Conservation (phyloP, 2,329 filamentous ascomycete species). For the Canariomyces notabilis region DNA sequence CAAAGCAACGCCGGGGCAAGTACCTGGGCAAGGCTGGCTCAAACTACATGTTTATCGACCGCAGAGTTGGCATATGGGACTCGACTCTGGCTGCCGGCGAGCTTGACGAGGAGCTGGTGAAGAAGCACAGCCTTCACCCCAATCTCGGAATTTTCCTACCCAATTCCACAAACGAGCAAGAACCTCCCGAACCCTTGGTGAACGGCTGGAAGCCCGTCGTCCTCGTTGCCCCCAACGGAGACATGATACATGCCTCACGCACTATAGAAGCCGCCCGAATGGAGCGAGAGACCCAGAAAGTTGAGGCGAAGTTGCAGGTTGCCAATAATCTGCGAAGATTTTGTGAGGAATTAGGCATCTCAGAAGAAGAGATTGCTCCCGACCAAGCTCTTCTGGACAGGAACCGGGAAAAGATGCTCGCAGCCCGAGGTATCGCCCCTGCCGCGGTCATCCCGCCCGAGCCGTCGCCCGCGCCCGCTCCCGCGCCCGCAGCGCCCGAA, state of each 20-base stretch:
- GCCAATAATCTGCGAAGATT: conserved; percentile 20
- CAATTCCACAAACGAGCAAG: conserved; percentile 35
- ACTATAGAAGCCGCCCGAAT: conserved; percentile 22
- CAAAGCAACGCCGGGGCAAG: conserved; percentile 47
- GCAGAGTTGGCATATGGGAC: conserved; percentile 49
- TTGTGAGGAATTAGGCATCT: conserved; percentile 24
- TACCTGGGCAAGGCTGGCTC: conserved; percentile 51
- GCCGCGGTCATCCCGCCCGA: conserved; percentile 4
- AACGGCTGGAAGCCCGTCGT: conserved; percentile 22
- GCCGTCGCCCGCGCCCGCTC: conserved; percentile 3
- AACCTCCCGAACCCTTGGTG: conserved; percentile 17
- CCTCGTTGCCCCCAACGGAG: conserved; percentile 19
- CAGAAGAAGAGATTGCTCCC: conserved; percentile 22
- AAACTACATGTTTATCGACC: conserved; percentile 50
- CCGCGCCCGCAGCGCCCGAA: conserved; percentile 5
- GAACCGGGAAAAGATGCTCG: conserved; percentile 17
- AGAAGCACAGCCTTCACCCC: conserved; percentile 48
- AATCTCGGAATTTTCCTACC: conserved; percentile 49
- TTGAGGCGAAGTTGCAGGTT: conserved; percentile 22
- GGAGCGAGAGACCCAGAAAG: conserved; percentile 16
- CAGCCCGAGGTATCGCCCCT: conserved; percentile 20
- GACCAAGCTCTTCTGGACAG: conserved; percentile 20
- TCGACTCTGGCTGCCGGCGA: conserved; percentile 46
- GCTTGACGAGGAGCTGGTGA: conserved; percentile 46
- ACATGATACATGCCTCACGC: conserved; percentile 23